Evolutionary conservation across 2,329 filamentous ascomycete species (phyloP).

Genomic region (Alternaria alternata): DNA sequence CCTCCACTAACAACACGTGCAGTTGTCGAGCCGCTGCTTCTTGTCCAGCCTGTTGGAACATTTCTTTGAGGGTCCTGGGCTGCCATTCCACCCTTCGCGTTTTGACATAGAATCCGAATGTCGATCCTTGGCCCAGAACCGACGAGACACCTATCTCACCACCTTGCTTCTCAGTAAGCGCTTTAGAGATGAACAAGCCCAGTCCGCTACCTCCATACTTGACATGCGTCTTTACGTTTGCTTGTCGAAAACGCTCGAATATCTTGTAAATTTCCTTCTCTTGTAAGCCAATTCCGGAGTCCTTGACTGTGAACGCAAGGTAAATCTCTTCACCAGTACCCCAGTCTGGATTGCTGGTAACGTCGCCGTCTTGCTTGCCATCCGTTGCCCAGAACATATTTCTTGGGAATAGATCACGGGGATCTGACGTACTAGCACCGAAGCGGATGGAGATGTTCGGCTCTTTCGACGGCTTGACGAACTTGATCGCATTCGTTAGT

Average conservation of each 20-base stretch:
- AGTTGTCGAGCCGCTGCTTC: constrained; percentile 20
- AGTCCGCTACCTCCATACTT: constrained; percentile 57
- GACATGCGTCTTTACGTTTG: constrained; percentile 48
- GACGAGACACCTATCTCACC: constrained; percentile 58
- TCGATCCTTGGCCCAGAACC: constrained; percentile 47
- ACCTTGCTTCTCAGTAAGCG: constrained; percentile 56
- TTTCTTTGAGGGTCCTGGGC: constrained; percentile 13
- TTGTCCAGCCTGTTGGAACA: constrained; percentile 12
- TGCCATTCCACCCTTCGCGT: constrained; percentile 34
- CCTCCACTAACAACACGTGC: constrained; percentile 48
- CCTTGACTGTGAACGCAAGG: constrained; percentile 49
- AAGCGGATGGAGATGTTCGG: constrained; percentile 51
- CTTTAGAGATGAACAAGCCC: constrained; percentile 57
- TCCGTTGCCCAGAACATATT: constrained; percentile 45
- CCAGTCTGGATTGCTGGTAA: constrained; percentile 46
- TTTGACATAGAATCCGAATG: constrained; percentile 57
- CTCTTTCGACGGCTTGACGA: constrained; percentile 48
- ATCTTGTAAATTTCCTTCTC: constrained; percentile 51
- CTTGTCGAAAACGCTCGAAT: constrained; percentile 49
- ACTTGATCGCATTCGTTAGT: constrained; percentile 63
- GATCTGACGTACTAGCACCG: constrained; percentile 40
- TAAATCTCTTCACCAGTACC: constrained; percentile 51
- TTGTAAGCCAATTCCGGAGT: constrained; percentile 54
- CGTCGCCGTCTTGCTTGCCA: constrained; percentile 28
- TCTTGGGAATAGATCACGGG: constrained; percentile 35